Percentiles rank a stretch among this genome's conserved stretches.
Evolutionary conservation across 2,329 filamentous ascomycete genomes (phyloP).

Genomic region (Fusarium ramigenum): DNA sequence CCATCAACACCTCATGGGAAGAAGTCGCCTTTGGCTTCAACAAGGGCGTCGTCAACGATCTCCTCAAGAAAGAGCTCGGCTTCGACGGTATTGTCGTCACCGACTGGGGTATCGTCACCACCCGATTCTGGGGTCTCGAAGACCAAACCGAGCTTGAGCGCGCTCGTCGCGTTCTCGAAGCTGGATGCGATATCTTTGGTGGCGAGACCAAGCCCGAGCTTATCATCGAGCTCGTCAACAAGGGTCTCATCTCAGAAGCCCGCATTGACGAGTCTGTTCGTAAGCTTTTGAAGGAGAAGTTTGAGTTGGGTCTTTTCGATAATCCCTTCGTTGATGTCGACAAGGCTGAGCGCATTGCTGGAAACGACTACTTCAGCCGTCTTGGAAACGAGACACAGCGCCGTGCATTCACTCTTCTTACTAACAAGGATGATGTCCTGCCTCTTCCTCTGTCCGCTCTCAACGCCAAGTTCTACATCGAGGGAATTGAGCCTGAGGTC

Average conservation of each 20-base stretch:
- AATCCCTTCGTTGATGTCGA: conserved; percentile 59
- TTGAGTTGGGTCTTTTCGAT: conserved; percentile 61
- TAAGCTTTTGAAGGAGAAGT: conserved; percentile 60
- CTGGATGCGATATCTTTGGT: conserved; percentile 62
- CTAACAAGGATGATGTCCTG: conserved; percentile 37
- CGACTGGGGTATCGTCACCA: conserved; percentile 63
- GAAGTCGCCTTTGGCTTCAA: conserved; percentile 62
- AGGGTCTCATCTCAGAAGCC: conserved; percentile 49
- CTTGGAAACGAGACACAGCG: conserved; percentile 42
- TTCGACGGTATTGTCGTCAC: conserved; percentile 62
- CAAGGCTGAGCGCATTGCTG: conserved; percentile 47
- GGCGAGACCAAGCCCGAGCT: conserved; percentile 59
- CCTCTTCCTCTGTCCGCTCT: conserved; percentile 28
- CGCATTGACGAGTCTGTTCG: conserved; percentile 58
- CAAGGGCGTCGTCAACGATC: conserved; percentile 59
- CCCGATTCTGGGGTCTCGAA: conserved; percentile 62
- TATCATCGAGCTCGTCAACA: conserved; percentile 57
- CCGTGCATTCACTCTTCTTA: conserved; percentile 42
- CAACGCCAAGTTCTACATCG: conserved; percentile 37
- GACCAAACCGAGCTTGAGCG: conserved; percentile 50
- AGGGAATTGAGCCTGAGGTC: conserved; percentile 24
- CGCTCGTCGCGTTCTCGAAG: conserved; percentile 53
- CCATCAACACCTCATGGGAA: conserved; percentile 57
- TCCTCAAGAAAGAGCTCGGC: conserved; percentile 57
- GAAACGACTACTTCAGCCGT: conserved; percentile 53